Evolutionary conservation across 2,329 filamentous ascomycete species (phyloP).

Genomic region (Epichloe amarillans): DNA sequence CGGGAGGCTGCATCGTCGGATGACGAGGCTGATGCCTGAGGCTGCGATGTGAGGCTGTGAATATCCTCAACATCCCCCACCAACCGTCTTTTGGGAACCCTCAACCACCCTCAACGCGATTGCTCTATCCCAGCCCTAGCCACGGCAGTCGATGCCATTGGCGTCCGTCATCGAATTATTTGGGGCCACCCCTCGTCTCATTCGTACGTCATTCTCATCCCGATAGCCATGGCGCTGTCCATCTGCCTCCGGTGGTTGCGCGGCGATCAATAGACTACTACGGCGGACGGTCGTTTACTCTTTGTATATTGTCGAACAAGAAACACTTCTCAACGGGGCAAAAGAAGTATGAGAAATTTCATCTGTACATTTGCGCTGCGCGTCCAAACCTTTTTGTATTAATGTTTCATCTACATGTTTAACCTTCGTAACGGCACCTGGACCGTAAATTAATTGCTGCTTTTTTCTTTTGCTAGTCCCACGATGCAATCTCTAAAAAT

Average conservation of each 20-base stretch:
- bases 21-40: too few species aligned
- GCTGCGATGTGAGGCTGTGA: too few species aligned
- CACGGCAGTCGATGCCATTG: slow-evolving; percentile 54
- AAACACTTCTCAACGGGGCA: too few species aligned
- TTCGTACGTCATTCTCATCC: slow-evolving; percentile 16
- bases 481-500: neutral
- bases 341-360: too few species aligned
- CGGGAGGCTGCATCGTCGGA: too few species aligned
- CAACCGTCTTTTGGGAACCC: slow-evolving; percentile 52
- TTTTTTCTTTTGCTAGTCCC: neutral
- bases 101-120: slow-evolving; percentile 36
- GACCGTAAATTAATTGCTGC: neutral
- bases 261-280: neutral
- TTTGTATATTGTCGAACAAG: too few species aligned
- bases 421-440: neutral
- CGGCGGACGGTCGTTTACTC: neutral
- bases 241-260: slow-evolving; percentile 17
- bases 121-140: slow-evolving; percentile 49
- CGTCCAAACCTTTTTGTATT: neutral
- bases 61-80: too few species aligned
- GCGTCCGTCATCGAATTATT: slow-evolving; percentile 47
- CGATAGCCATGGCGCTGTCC: slow-evolving; percentile 15
- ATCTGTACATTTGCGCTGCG: too few species aligned
- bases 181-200: slow-evolving; percentile 38
- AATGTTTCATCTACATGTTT: neutral